Conservation (phyloP, 148 eudicot species). For the Rheum nobile region DNA sequence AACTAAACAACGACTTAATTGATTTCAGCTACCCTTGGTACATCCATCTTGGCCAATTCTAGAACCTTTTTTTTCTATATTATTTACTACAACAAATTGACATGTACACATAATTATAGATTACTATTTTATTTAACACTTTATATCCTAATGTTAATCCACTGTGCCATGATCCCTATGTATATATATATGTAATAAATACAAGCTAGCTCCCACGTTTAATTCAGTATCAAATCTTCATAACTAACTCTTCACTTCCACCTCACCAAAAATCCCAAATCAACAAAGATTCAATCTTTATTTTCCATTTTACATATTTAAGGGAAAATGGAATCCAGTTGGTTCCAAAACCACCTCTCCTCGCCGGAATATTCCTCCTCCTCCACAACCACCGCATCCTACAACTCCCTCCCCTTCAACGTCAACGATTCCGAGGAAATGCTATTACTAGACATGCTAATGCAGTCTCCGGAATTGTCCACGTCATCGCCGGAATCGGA, state of each 20-base stretch:
- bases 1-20: no score
- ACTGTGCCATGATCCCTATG: neutral
- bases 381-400: neutral
- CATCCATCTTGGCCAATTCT: neutral
- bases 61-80: neutral
- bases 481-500: neutral
- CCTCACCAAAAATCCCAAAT: neutral
- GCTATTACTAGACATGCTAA: constrained; percentile 25
- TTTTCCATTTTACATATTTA: neutral
- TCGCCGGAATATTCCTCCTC: constrained; percentile 11
- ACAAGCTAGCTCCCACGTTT: neutral
- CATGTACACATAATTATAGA: neutral
- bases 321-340: neutral
- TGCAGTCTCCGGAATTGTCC: constrained; percentile 5
- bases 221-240: neutral
- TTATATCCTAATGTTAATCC: neutral
- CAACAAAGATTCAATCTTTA: no score
- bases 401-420: constrained; percentile 23
- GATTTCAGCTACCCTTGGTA: constrained; percentile 1
- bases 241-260: neutral
- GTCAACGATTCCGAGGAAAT: constrained; percentile 35
- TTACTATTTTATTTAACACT: neutral
- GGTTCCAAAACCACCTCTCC: neutral
- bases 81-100: constrained; percentile 1
- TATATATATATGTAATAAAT: constrained; percentile 4